Evolutionary conservation across 768 basidiomycete species (phyloP).

Genomic region (Pluteus cervinus): DNA sequence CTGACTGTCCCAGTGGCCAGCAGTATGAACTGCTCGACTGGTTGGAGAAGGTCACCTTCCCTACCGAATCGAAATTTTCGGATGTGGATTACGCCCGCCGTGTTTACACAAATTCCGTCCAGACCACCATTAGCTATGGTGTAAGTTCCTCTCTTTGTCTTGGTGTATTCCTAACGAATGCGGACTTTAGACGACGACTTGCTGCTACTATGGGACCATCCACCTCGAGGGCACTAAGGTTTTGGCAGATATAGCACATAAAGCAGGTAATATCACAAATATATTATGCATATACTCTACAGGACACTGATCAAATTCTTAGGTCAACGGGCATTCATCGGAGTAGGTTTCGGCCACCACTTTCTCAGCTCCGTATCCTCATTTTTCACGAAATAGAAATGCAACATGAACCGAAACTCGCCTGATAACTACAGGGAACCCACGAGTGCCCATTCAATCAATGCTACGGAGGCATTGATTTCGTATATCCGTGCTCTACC

Average conservation of each 20-base stretch:
- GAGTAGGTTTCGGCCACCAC: constrained; percentile 42
- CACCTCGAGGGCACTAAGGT: constrained; percentile 78
- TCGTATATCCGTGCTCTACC: constrained; percentile 58
- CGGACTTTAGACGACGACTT: constrained; percentile 75
- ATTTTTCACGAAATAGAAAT: constrained; percentile 49
- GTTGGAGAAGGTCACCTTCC: constrained; percentile 82
- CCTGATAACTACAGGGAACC: constrained; percentile 68
- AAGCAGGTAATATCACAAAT: constrained; percentile 33
- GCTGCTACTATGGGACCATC: constrained; percentile 84
- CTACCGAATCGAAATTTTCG: constrained; percentile 72
- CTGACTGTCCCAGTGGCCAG: constrained; percentile 50
- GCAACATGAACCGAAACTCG: constrained; percentile 80
- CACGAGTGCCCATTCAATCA: constrained; percentile 51
- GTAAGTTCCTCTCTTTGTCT: constrained; percentile 39
- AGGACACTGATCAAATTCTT: too few relatives aligned
- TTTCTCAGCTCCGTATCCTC: constrained; percentile 1
- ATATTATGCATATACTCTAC: constrained; percentile 3
- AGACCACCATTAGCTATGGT: constrained; percentile 63
- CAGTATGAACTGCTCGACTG: constrained; percentile 87
- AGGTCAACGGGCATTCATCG: constrained; percentile 84
- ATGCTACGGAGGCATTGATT: constrained; percentile 60
- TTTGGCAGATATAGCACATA: constrained; percentile 69
- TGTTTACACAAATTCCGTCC: constrained; percentile 68
- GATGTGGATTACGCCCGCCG: constrained; percentile 63
- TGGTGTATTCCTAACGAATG: background rate